A percentile compares a stretch with the other conserved stretches of the same genome.
Evolutionary conservation across 768 basidiomycete genomes (phyloP).

Genomic region (Pleurotus salmoneostramineus): DNA sequence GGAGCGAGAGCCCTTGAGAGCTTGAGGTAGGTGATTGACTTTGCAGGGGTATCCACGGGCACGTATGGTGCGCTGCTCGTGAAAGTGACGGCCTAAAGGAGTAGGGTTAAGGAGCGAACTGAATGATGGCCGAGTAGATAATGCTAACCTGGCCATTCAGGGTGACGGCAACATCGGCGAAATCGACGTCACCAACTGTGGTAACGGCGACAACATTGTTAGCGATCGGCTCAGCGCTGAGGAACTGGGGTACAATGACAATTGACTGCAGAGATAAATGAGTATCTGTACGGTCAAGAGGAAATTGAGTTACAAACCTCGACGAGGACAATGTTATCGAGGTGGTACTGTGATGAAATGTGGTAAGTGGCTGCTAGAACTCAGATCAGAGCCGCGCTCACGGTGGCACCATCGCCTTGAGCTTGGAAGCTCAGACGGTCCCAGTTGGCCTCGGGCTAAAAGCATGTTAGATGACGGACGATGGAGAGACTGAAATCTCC

Average conservation of each 20-base stretch:
- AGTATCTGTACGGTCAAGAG: neutral
- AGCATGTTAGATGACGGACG: neutral
- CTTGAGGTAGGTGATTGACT: conserved; percentile 45
- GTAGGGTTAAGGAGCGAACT: neutral
- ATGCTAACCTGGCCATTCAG: conserved; percentile 34
- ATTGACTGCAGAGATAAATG: conserved; percentile 26
- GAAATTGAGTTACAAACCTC: conserved; percentile 20
- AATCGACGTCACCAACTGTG: conserved; percentile 40
- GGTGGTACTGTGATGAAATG: conserved; percentile 31
- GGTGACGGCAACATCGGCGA: conserved; percentile 30
- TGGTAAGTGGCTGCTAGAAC: neutral
- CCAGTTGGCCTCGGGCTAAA: conserved; percentile 38
- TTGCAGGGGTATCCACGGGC: conserved; percentile 43
- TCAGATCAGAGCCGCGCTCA: conserved; percentile 13
- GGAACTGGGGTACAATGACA: conserved; percentile 39
- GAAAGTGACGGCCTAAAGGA: conserved; percentile 27
- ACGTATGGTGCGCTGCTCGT: conserved; percentile 26
- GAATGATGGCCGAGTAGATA: neutral
- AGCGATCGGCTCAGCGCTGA: conserved; percentile 48
- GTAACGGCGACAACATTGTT: conserved; percentile 47
- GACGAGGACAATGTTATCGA: conserved; percentile 47
- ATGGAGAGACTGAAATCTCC: too few relatives aligned
- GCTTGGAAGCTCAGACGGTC: conserved; percentile 49
- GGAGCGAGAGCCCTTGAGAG: conserved; percentile 32
- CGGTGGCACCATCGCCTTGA: conserved; percentile 38